Base-by-base conservation (phyloP, 331 rosid species). In the Ulmus americana region DNA sequence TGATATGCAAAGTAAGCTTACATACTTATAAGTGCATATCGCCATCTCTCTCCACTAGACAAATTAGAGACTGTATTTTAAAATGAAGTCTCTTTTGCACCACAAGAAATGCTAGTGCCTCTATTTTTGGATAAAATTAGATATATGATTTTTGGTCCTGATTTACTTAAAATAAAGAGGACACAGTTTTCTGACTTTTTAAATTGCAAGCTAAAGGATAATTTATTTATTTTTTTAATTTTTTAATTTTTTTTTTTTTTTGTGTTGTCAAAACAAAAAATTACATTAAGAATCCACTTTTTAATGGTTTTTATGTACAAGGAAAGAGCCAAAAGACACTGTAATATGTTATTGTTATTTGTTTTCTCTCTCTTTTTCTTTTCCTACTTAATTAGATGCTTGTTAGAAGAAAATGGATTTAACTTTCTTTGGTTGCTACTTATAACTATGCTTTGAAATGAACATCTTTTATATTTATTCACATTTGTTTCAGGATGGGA, bases 1-100 rank as follows among this genome's bases (percentile, higher is more conserved):
- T 86, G 98, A 92, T 59, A 80, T 89, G 94, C 98, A 92, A 48
- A 80, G 98, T 89, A 82, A 79, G 90, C 38, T 54, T 62, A 40
- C 22, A 42, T 13, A 5, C 61, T 5, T 51, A 28, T 18, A 22
- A 9, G 41, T 20, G 42, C n/a, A 38, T 59, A 18, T 70, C 10
- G 55, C 42, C 41, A 5, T 47, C 55, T 10, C 39, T 63, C 41
- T 55, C 13, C 6, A 55, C 0, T 41, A 8, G 39, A 55, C 43
- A 5, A 55, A 55, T 55, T 35, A 28, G 35, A 28, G 35, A 28
- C 35, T 28, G 35, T 28, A 28, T 28, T 28, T 28, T 28, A 38
- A 35, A 12, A 13, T 35, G 0, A 10, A 41, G 44, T 55, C 43
- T 10, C 39, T 55, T 43, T 55, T 20, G 43, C 35, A 43, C 61